phyloP scores from a whole-genome alignment of 192 early-diverging fungal species.

The Backusella westeae region DNA sequence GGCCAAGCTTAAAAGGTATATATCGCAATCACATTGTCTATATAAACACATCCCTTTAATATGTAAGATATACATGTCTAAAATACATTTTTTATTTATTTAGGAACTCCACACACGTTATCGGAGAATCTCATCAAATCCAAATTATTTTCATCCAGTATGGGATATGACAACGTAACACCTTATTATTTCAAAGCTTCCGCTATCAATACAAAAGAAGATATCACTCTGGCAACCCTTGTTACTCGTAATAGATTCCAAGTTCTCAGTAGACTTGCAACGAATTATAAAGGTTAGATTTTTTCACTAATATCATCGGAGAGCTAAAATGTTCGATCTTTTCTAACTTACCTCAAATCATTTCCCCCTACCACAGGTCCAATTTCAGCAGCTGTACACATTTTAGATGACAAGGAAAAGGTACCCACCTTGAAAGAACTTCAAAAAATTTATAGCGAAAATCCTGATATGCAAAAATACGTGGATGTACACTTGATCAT shows the following conservation, averaged over 20 bases:
- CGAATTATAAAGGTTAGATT: slow-evolving; percentile 44
- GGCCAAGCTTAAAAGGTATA: slow-evolving; percentile 12
- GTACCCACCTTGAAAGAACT: slow-evolving; percentile 42
- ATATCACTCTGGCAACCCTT: slow-evolving; percentile 54
- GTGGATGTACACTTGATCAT: slow-evolving; percentile 58
- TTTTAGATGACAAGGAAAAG: slow-evolving; percentile 47
- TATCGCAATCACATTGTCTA: neutral
- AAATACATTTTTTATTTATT: neutral
- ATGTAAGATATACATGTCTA: no score
- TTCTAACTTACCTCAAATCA: neutral
- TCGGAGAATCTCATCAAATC: slow-evolving; percentile 48
- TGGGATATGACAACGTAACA: slow-evolving; percentile 52
- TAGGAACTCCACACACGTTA: neutral
- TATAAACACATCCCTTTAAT: no score
- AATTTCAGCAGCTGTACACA: slow-evolving; percentile 56
- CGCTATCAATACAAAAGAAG: slow-evolving; percentile 37
- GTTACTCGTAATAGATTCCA: slow-evolving; percentile 50
- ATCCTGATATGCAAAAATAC: slow-evolving; percentile 45
- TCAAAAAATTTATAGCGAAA: slow-evolving; percentile 39
- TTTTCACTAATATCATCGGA: slow-evolving; percentile 31
- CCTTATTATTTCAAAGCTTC: slow-evolving; percentile 54
- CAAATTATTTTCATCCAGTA: slow-evolving; percentile 48
- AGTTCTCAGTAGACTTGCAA: slow-evolving; percentile 45
- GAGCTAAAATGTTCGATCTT: slow-evolving; percentile 11
- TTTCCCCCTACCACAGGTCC: slow-evolving; percentile 29